Evolutionary conservation across 345 rosid genomes (phyloP), one percentile per base, ranked within the genome.

Genomic region (Eucalyptus cloeziana): DNA sequence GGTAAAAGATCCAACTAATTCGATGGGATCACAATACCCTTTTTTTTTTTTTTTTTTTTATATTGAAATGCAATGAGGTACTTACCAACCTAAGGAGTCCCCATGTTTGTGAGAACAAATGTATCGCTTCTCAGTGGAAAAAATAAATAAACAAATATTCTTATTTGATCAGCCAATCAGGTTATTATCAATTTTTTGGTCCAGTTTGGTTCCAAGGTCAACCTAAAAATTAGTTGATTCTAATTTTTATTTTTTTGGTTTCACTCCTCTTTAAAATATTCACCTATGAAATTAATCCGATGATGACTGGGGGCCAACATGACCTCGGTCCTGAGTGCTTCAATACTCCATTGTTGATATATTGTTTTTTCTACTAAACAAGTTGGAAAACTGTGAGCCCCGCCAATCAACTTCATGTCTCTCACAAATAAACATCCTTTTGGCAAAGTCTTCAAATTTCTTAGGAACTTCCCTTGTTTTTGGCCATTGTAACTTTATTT

Each of bases 121-220:
- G 25, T 4, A 71, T 71, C 2, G 9, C 81, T 33, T 4, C 1
- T 76, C 3, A 10, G 2, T 9, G 14, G 11, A 76, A 37, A 5
- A 37, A 21, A 21, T 71, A 37, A 2, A 37, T 19, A 21, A 76
- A 71, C 13, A 19, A 19, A 37, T 10, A 1, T 76, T 37, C 27
- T 2, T 76, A 5, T 21, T 62, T 30, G 17, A 56, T 56, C 2
- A 10, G 12, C 0, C 30, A 56, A 2, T 22, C 0, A 1, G 30
- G 30, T 24, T 13, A 50, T 5, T 50, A 50, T 3, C 7, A 27
- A 27, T 1, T 30, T 30, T 15, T 30, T 8, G 1, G 24, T 69
- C 2, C 2, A 21, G 2, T 69, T 21, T 16, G 3, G 13, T 71
- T 71, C 4, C 0, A 10, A 6, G 0, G 14, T 3, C 25, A 37